phyloP scores from a whole-genome alignment of 1,139 yeast genomes.

The Sugiyamaella neomexicana region DNA sequence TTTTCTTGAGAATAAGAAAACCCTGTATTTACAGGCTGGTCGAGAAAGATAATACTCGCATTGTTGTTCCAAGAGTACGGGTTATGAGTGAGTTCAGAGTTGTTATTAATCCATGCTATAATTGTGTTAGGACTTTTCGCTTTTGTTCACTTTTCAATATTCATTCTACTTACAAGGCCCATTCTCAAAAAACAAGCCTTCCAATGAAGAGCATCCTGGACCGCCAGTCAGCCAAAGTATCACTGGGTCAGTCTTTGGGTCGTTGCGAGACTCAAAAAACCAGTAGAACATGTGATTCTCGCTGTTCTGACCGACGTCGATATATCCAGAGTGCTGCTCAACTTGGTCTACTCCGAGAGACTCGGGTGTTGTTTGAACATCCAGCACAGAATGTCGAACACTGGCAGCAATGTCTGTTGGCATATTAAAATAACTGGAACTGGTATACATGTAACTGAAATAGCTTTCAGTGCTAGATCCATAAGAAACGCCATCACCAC shows the following conservation, averaged over 20 bases:
- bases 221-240: conserved; percentile 74
- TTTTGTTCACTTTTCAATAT: too few relatives aligned
- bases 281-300: conserved; percentile 80
- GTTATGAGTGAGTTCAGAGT: conserved; percentile 37
- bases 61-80: conserved; percentile 70
- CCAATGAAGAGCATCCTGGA: conserved; percentile 70
- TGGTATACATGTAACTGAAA: not conserved
- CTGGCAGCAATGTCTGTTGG: not conserved
- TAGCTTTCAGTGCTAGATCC: not conserved
- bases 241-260: conserved; percentile 60
- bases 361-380: not conserved
- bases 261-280: conserved; percentile 69
- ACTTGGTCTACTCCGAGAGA: conserved; percentile 26
- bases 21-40: conserved; percentile 76
- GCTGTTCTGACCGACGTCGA: conserved; percentile 67
- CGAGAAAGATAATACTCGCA: conserved; percentile 67
- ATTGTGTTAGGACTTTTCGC: not conserved
- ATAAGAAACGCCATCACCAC: not conserved
- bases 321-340: conserved; percentile 64
- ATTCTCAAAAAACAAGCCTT: conserved; percentile 56
- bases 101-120: conserved; percentile 6
- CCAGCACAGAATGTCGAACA: not conserved
- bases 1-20: conserved; percentile 44
- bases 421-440: too few relatives aligned
- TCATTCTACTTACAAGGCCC: conserved; percentile 47